These are phyloP conservation scores for Aspergillus pseudoviridinutans DNA, from an alignment of 2,329 filamentous ascomycete genomes.

Conservation along the genomic window DNA sequence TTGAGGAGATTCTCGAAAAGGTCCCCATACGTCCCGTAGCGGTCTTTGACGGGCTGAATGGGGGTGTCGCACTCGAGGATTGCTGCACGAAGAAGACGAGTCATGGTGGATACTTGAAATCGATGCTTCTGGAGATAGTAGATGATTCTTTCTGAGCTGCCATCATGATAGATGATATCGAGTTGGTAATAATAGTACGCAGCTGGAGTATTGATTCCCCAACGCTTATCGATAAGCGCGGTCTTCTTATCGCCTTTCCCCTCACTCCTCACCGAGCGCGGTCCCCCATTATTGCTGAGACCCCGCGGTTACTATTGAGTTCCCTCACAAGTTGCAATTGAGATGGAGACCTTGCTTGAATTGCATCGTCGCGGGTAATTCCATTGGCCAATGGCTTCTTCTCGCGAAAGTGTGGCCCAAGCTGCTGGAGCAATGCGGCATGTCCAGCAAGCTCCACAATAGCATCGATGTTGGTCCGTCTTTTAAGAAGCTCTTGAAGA, in stretches of 20 bases:
- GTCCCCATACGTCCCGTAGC: conserved; percentile 21
- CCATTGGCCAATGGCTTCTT: background rate
- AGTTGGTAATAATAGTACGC: background rate
- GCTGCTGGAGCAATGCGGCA: background rate
- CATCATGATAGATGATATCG: background rate
- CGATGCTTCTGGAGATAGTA: background rate
- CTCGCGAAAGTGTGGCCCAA: background rate
- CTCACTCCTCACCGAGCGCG: conserved; percentile 5
- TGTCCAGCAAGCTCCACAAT: background rate
- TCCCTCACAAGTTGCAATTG: background rate
- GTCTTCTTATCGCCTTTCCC: background rate
- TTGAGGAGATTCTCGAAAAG: conserved; percentile 25
- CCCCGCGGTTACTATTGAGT: background rate
- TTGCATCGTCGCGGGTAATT: background rate
- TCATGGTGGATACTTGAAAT: conserved; percentile 7
- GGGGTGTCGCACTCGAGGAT: conserved; percentile 30
- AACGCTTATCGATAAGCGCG: conserved; percentile 13
- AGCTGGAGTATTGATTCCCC: conserved; percentile 1
- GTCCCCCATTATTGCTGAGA: background rate
- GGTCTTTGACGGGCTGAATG: conserved; percentile 17
- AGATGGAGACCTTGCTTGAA: too few relatives aligned
- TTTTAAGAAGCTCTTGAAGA: background rate
- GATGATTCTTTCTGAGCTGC: background rate
- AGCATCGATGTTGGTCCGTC: background rate
- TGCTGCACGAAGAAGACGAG: conserved; percentile 18